Base-by-base conservation (phyloP, 495 filamentous ascomycete genomes). In the Penicillium longicatenatum region DNA sequence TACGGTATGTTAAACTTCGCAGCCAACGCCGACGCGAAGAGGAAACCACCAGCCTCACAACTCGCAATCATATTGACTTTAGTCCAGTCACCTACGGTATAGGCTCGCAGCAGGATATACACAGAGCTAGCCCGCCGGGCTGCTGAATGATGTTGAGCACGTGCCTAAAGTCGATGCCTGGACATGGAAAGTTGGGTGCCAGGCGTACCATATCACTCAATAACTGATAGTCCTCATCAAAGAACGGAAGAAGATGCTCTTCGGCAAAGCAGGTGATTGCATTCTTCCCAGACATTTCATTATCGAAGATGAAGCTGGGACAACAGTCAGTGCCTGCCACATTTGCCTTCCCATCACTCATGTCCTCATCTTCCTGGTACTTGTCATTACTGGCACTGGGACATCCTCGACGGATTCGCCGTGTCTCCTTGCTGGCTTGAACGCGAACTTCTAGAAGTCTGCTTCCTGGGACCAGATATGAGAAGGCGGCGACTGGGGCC, bases 31-130 rank as follows among this genome's bases (percentile, higher is more conserved):
- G 85, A 79, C 16, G 80, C 85, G 75, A 70, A 87, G 63, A 85
- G 56, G 63, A 81, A 82, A 42, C 86, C 83, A 53, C 85, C 84
- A 10, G 73, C 68, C 75, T 87, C 82, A 65, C 81, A 86, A 70
- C 76, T 75, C 19, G 58, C 81, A 33, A 88, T 64, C 46, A 59
- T 72, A 57, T 72, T 61, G 54, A 82, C 63, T 60, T 78, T 68
- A 47, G 55, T 52, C 83, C 83, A 86, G 64, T 79, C 67, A 58
- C 79, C 77, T 6, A 58, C 63, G 64, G 84, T 84, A 54, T 78
- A 75, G 17, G 54, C 56, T 69, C 77, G 61, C 39, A 87, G 68
- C 44, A 86, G 71, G 76, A 79, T 35, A 76, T 79, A 75, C 82
- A 85, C 26, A 86, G 67, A 19, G 57, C 52, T 41, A 87, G 65